Evolutionary conservation across 805 yeast genomes (phyloP).

Genomic region (Metschnikowia sp.): DNA sequence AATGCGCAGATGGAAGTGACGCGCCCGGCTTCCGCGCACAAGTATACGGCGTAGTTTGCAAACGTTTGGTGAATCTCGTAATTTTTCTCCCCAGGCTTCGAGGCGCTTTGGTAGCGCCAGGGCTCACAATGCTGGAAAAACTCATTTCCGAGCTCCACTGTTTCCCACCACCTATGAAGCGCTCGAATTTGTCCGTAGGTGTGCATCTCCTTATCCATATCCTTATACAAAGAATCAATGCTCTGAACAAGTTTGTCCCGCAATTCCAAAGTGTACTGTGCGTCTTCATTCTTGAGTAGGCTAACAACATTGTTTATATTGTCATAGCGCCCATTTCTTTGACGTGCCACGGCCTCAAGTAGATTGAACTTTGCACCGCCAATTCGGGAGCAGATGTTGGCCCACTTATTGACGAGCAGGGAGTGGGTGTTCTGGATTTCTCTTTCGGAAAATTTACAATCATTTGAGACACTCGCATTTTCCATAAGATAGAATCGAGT

Average conservation of each 20-base stretch:
- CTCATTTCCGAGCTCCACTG: slow-evolving; percentile 57
- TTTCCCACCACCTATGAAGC: slow-evolving; percentile 55
- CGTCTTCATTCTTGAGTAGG: not conserved
- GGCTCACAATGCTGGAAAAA: slow-evolving; percentile 72
- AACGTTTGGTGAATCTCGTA: slow-evolving; percentile 6
- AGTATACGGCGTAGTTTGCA: slow-evolving; percentile 53
- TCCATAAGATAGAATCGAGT: slow-evolving; percentile 73
- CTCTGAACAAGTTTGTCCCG: slow-evolving; percentile 10
- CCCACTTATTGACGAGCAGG: slow-evolving; percentile 75
- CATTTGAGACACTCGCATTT: slow-evolving; percentile 70
- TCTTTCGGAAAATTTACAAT: slow-evolving; percentile 72
- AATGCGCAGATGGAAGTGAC: slow-evolving; percentile 61
- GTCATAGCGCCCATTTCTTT: slow-evolving; percentile 19
- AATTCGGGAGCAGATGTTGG: slow-evolving; percentile 71
- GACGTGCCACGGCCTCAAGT: slow-evolving; percentile 36
- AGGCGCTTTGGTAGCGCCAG: slow-evolving; percentile 51
- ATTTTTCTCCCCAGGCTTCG: slow-evolving; percentile 9
- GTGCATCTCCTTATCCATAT: slow-evolving; percentile 43
- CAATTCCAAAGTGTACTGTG: slow-evolving; percentile 15
- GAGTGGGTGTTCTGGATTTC: slow-evolving; percentile 52
- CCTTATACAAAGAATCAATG: slow-evolving; percentile 10
- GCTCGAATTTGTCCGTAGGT: slow-evolving; percentile 55
- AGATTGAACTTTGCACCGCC: slow-evolving; percentile 69
- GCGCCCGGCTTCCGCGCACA: slow-evolving; percentile 70
- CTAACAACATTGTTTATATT: slow-evolving; percentile 23